A percentile compares a stretch with the other conserved stretches of the same genome.
Evolutionary conservation across 352 stramenopile species (phyloP).

Genomic region (Blastocystis sp.): DNA sequence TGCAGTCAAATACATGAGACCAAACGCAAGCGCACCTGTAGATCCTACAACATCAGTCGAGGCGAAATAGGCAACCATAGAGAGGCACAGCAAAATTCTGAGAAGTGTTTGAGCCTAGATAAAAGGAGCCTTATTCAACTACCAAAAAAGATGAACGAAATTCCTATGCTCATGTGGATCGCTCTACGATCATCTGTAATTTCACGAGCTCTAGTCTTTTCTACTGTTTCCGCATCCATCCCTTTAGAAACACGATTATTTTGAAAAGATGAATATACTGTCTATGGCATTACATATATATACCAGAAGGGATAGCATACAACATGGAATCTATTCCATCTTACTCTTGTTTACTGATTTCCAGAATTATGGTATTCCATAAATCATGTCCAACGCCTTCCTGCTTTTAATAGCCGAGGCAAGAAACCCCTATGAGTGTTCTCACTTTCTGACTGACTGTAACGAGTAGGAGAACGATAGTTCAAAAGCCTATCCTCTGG

Average conservation of each 20-base stretch:
- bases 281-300: background rate
- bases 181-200: conserved; percentile 27
- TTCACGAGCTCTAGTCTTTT: background rate
- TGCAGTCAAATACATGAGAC: conserved; percentile 25
- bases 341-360: background rate
- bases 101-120: conserved; percentile 27
- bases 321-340: background rate
- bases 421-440: conserved; percentile 49
- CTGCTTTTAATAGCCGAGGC: background rate
- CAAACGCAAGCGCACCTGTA: background rate
- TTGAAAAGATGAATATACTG: background rate
- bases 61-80: background rate
- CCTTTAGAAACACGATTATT: background rate
- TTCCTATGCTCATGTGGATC: conserved; percentile 42
- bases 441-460: background rate
- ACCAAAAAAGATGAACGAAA: conserved; percentile 55
- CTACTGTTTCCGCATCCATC: background rate
- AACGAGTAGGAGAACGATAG: conserved; percentile 70
- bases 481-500: conserved; percentile 92
- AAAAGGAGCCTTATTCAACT: background rate
- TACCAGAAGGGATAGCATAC: background rate
- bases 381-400: background rate
- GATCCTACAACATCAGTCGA: background rate
- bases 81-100: conserved; percentile 51
- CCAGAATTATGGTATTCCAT: background rate